Evolutionary conservation across 495 filamentous ascomycete species (phyloP).

Genomic region (Penicillium cataractarum): DNA sequence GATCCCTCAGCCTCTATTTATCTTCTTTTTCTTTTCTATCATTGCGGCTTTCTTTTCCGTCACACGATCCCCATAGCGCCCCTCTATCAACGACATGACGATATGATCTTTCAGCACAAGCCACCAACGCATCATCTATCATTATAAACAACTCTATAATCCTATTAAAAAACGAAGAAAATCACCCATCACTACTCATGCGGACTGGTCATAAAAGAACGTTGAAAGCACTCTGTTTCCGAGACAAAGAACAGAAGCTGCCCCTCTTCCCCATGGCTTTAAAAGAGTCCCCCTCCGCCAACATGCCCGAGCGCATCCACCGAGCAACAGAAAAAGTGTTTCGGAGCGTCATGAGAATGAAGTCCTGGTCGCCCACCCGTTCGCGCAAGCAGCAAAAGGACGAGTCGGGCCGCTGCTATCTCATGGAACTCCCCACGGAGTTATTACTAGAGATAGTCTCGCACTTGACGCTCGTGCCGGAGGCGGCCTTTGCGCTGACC

Average conservation of each 20-base stretch:
- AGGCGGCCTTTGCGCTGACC: constrained; percentile 48
- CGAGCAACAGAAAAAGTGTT: constrained; percentile 41
- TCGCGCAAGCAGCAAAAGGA: constrained; percentile 22
- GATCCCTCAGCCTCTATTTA: constrained; percentile 20
- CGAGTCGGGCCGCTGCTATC: constrained; percentile 33
- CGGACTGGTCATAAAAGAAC: constrained; percentile 15
- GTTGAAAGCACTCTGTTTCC: constrained; percentile 14
- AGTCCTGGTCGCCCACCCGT: constrained; percentile 30
- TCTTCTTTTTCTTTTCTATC: constrained; percentile 9
- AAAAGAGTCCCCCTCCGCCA: constrained; percentile 21
- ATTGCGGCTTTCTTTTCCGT: constrained; percentile 19
- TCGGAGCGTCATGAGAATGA: constrained; percentile 41
- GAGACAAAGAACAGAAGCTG: constrained; percentile 14
- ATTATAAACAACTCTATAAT: constrained; percentile 3
- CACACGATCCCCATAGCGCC: constrained; percentile 26
- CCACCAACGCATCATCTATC: constrained; percentile 6
- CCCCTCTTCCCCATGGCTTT: constrained; percentile 23
- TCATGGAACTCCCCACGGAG: constrained; percentile 51
- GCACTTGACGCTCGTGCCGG: constrained; percentile 42
- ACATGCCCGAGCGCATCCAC: constrained; percentile 36
- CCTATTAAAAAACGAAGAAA: neutral
- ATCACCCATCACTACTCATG: constrained; percentile 18
- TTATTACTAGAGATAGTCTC: constrained; percentile 47
- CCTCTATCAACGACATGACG: constrained; percentile 10
- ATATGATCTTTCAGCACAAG: constrained; percentile 23